A percentile compares a stretch with the other conserved stretches of the same genome.
phyloP scores from a whole-genome alignment of 2,329 filamentous ascomycete genomes.

The Xylaria digitata region DNA sequence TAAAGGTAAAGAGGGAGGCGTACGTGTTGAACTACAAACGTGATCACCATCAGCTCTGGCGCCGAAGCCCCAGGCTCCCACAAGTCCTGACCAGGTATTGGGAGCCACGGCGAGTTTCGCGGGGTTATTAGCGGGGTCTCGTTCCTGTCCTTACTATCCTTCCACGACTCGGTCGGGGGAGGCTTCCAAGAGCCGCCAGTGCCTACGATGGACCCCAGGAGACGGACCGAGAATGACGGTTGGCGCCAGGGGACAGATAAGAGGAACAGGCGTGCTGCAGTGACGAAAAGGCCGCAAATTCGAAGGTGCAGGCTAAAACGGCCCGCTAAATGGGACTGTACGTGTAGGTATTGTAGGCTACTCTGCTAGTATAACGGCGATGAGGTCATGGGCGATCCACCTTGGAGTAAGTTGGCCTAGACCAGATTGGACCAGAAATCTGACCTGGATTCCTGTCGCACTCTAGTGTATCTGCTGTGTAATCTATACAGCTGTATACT shows the following conservation, averaged over 20 bases:
- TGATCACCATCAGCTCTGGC: slow-evolving; percentile 48
- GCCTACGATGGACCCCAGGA: slow-evolving; percentile 30
- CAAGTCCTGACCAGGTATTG: slow-evolving; percentile 40
- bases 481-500: neutral
- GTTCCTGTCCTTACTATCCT: slow-evolving; percentile 30
- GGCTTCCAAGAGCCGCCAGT: slow-evolving; percentile 33
- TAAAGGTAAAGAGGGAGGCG: slow-evolving; percentile 16
- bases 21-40: slow-evolving; percentile 10
- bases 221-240: slow-evolving; percentile 36
- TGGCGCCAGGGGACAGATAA: slow-evolving; percentile 21
- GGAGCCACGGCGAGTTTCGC: slow-evolving; percentile 50
- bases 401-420: slow-evolving; percentile 38
- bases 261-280: slow-evolving; percentile 12
- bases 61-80: slow-evolving; percentile 47
- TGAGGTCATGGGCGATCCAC: slow-evolving; percentile 46
- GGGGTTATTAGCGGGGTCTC: slow-evolving; percentile 50
- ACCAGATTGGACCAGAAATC: slow-evolving; percentile 12
- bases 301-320: slow-evolving; percentile 30
- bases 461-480: neutral
- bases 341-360: slow-evolving; percentile 6
- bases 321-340: slow-evolving; percentile 13
- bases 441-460: slow-evolving; percentile 2
- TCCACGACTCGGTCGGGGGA: slow-evolving; percentile 22
- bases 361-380: slow-evolving; percentile 27
- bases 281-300: slow-evolving; percentile 29